A percentile compares a stretch with the other conserved stretches of the same genome.
These are phyloP conservation scores for Clitopilus passeckerianus DNA, from an alignment of 768 basidiomycete species.

Conservation along the genomic window DNA sequence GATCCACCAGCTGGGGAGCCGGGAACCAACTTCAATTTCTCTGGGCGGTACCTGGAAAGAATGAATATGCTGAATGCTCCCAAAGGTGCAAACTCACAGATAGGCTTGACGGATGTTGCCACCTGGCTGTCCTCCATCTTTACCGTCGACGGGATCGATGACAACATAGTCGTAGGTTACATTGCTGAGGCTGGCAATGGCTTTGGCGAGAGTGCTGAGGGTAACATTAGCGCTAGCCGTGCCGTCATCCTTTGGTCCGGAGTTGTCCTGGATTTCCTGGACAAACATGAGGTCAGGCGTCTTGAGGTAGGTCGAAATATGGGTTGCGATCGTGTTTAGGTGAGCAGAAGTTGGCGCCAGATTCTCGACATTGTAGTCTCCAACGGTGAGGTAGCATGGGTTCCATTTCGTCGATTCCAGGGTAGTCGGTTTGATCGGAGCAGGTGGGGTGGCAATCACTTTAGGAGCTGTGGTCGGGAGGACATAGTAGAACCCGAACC, in stretches of 20 bases:
- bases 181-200: constrained; percentile 38
- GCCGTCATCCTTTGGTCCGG: constrained; percentile 47
- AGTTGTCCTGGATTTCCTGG: constrained; percentile 63
- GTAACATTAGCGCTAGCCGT: constrained; percentile 50
- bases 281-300: constrained; percentile 58
- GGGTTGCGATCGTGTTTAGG: constrained; percentile 42
- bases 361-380: constrained; percentile 65
- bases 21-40: constrained; percentile 40
- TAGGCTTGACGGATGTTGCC: constrained; percentile 61
- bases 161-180: constrained; percentile 44
- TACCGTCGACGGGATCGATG: constrained; percentile 45
- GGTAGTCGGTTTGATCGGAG: constrained; percentile 30
- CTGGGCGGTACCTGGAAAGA: constrained; percentile 36
- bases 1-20: constrained; percentile 44
- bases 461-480: constrained; percentile 51
- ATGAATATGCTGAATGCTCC: not conserved
- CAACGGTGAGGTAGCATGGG: constrained; percentile 43
- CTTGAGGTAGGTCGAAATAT: constrained; percentile 40
- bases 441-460: constrained; percentile 33
- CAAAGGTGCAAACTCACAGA: constrained; percentile 27
- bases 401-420: constrained; percentile 27
- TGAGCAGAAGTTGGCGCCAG: constrained; percentile 44
- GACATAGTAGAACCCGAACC: constrained; percentile 52
- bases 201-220: constrained; percentile 39
- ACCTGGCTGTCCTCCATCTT: constrained; percentile 59